Evolutionary conservation across 176 grass and related monocot species (phyloP).

Genomic region (Musa beccarii): DNA sequence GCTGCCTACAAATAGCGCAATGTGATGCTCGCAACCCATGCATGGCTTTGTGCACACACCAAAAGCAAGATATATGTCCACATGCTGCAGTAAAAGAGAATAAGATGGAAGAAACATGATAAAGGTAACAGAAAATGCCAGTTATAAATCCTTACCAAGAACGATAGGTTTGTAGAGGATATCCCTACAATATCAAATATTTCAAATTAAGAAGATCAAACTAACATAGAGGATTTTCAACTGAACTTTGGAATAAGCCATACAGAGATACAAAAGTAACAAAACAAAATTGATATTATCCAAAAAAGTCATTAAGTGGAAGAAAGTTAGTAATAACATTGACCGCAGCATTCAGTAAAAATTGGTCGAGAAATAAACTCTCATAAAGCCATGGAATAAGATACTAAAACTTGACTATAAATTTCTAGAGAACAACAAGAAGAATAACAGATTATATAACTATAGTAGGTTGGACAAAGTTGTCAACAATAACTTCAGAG

Average conservation of each 20-base stretch:
- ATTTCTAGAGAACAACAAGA: no score
- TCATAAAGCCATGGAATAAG: no score
- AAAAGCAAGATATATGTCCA: constrained; percentile 91
- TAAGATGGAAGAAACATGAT: not conserved
- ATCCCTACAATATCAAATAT: constrained; percentile 48
- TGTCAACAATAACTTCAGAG: no score
- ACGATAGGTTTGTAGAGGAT: constrained; percentile 90
- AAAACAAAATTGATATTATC: no score
- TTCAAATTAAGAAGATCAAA: not conserved
- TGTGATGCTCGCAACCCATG: constrained; percentile 29
- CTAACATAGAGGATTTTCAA: not conserved
- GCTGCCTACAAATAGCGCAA: constrained; percentile 66
- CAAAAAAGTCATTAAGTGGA: no score
- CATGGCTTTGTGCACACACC: constrained; percentile 71
- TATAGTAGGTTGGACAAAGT: no score
- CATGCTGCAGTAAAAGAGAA: constrained; percentile 47
- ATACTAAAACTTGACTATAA: no score
- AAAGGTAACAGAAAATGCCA: constrained; percentile 10
- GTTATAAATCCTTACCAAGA: constrained; percentile 44
- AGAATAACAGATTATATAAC: no score
- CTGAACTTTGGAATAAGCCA: not conserved
- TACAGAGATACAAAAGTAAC: no score
- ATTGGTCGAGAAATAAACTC: no score
- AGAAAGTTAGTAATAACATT: no score
- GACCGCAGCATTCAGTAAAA: no score